Evolutionary conservation across 441 rosid species (phyloP).

Genomic region (Erodium trifolium): DNA sequence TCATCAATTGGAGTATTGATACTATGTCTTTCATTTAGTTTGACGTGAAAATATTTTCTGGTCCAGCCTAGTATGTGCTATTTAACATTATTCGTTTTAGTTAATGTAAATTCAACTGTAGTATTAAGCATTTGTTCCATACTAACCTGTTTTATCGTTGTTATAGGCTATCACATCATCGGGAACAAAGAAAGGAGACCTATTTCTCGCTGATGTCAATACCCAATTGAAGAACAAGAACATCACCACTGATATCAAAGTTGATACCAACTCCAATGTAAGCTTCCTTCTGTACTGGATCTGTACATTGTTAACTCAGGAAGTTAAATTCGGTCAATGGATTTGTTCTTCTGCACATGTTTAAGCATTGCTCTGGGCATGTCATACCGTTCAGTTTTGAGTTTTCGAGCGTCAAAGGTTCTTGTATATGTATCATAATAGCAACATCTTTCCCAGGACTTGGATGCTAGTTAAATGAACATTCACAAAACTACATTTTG

Average conservation of each 20-base stretch:
- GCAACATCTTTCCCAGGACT: no score
- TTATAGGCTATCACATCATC: slow-evolving; percentile 50
- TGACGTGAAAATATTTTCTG: not conserved
- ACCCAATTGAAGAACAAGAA: slow-evolving; percentile 88
- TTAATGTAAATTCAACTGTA: not conserved
- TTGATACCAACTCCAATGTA: slow-evolving; percentile 78
- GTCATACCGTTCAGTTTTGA: no score
- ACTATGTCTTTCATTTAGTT: no score
- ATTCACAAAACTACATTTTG: not conserved
- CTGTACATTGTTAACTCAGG: no score
- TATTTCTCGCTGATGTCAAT: slow-evolving; percentile 44
- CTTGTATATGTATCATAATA: no score
- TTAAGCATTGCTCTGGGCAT: no score
- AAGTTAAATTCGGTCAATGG: no score
- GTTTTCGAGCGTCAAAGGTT: no score
- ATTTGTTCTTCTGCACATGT: no score
- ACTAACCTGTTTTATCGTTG: not conserved
- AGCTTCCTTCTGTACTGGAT: slow-evolving; percentile 17
- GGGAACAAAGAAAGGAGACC: slow-evolving; percentile 51
- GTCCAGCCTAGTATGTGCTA: not conserved
- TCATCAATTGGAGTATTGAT: no score
- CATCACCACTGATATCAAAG: slow-evolving; percentile 80
- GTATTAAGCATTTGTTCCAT: no score
- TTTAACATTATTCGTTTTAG: not conserved
- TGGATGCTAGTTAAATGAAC: no score